Base-by-base conservation (phyloP, 2,329 filamentous ascomycete genomes). In the Alternaria postmessia region DNA sequence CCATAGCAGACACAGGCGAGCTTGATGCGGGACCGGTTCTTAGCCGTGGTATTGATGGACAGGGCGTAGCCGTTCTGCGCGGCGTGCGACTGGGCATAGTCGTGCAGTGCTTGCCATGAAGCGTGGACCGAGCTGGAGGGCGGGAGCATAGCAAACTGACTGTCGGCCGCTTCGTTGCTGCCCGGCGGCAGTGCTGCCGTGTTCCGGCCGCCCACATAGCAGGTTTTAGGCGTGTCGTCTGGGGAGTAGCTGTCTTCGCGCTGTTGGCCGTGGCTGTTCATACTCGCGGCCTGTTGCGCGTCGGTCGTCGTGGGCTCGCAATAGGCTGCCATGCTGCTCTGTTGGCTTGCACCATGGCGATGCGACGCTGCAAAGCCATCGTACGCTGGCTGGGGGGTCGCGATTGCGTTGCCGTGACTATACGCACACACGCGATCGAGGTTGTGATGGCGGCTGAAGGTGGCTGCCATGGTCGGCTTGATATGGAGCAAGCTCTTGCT, bases 1-100 rank as follows among this genome's bases (percentile, higher is more conserved):
- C 75, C 75, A 48, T 75, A 77, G 68, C 75, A 77, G 22, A 77
- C 74, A 53, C 75, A 78, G 34, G 74, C 74, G 14, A 78, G 68
- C 60, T 77, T 78, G 59, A 77, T 75, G 42, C 74, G 72, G 8
- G 71, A 73, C 11, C 74, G 71, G 57, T 75, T 77, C 61, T 74
- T 75, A 4, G 73, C 73, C n/a, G 74, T 76, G 4, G 74, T 77
- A 58, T 77, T 78, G 63, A 78, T 78, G 42, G 65, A 68, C 18
- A 78, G 64, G 1, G 75, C 75, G 54, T 78, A 78, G 14, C 75
- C 75, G 46, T 78, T 73, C 16, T 66, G 59, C 0, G 74, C 67
- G n/a, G 75, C 75, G 54, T 77, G 72, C 22, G 64, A 65, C 59
- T 78, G 74, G 8, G 74, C 75, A 51, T 68, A 75, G 26, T 69